Percentiles rank a stretch among this genome's conserved stretches.
These are phyloP conservation scores for Cylindrotheca closterium DNA, from an alignment of 108 stramenopile species.

Conservation along the genomic window DNA sequence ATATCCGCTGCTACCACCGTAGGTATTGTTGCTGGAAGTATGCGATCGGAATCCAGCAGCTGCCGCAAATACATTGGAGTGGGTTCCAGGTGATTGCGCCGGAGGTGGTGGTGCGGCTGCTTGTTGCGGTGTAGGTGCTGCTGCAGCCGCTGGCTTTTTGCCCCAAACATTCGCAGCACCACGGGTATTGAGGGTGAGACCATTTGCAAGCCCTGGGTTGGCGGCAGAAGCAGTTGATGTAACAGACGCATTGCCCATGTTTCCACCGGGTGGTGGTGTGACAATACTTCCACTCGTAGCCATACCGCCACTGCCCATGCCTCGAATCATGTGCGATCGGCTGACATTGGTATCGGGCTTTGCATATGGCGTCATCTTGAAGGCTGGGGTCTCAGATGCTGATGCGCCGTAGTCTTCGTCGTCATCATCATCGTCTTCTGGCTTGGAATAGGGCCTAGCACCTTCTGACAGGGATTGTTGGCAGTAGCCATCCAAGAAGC, in stretches of 20 bases:
- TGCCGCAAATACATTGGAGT: neutral
- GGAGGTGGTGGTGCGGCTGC: slow-evolving; percentile 23
- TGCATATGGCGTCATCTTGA: slow-evolving; percentile 93
- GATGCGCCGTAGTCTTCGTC: slow-evolving; percentile 51
- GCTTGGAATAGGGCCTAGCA: slow-evolving; percentile 82
- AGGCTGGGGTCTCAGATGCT: slow-evolving; percentile 38
- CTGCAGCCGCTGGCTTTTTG: slow-evolving; percentile 43
- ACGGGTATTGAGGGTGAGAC: slow-evolving; percentile 59
- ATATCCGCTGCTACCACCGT: slow-evolving; percentile 37
- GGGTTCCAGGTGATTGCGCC: slow-evolving; percentile 3
- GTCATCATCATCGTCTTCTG: slow-evolving; percentile 89
- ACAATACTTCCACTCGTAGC: slow-evolving; percentile 39
- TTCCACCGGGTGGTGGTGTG: slow-evolving; percentile 42
- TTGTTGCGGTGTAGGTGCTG: slow-evolving; percentile 35
- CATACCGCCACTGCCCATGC: slow-evolving; percentile 48
- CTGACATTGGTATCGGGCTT: slow-evolving; percentile 67
- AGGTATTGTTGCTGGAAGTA: slow-evolving; percentile 1
- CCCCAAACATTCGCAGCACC: slow-evolving; percentile 89
- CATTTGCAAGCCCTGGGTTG: slow-evolving; percentile 27
- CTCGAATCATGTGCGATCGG: slow-evolving; percentile 37
- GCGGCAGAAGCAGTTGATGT: slow-evolving; percentile 7
- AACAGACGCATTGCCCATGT: slow-evolving; percentile 22
- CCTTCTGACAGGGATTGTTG: slow-evolving; percentile 83
- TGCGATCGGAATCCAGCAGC: slow-evolving; percentile 2
- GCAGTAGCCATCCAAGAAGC: slow-evolving; percentile 89